phyloP scores from a whole-genome alignment of 2,329 filamentous ascomycete species.

The Penicillium oxalicum region DNA sequence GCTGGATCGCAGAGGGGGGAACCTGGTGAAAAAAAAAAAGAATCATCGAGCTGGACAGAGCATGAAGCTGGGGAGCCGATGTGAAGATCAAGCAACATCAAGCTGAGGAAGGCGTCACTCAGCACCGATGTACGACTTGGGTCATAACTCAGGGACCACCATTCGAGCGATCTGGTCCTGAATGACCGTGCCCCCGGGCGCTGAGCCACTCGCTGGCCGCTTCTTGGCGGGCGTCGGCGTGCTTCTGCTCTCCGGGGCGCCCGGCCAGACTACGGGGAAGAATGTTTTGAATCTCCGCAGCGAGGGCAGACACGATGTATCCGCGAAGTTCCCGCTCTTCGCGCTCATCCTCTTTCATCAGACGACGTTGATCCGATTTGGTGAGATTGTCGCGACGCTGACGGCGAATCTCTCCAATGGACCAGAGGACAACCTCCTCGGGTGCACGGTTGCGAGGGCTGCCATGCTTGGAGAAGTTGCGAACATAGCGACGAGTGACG shows the following conservation, averaged over 20 bases:
- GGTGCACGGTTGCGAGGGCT: slow-evolving; percentile 71
- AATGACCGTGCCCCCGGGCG: slow-evolving; percentile 26
- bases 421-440: slow-evolving; percentile 84
- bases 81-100: too few relatives aligned
- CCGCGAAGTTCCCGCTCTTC: slow-evolving; percentile 44
- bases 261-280: slow-evolving; percentile 27
- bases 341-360: slow-evolving; percentile 45
- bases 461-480: slow-evolving; percentile 51
- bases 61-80: too few relatives aligned
- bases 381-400: slow-evolving; percentile 76
- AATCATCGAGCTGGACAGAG: too few relatives aligned
- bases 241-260: slow-evolving; percentile 38
- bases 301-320: slow-evolving; percentile 42
- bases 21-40: too few relatives aligned
- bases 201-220: slow-evolving; percentile 30
- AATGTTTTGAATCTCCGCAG: slow-evolving; percentile 41
- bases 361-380: slow-evolving; percentile 60
- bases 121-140: too few relatives aligned
- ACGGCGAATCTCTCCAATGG: slow-evolving; percentile 84
- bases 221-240: slow-evolving; percentile 33
- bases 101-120: too few relatives aligned
- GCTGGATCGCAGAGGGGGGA: too few relatives aligned
- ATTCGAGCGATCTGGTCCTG: slow-evolving; percentile 30
- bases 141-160: slow-evolving; percentile 25
- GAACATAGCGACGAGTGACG: slow-evolving; percentile 61